Evolutionary conservation across 106 monocot genomes (phyloP).

Genomic region (Alisma plantagoaquatica): DNA sequence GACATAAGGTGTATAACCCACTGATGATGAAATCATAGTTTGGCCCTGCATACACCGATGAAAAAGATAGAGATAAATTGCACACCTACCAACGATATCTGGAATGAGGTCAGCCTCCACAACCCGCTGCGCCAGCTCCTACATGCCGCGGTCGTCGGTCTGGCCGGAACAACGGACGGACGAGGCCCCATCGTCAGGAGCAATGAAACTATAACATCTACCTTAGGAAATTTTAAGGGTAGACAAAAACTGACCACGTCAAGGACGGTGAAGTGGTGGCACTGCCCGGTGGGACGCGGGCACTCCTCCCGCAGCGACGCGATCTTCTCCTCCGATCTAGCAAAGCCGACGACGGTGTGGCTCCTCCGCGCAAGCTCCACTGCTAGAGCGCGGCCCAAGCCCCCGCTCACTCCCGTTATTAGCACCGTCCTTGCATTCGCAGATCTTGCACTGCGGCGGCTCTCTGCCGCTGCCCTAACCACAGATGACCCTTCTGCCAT

Average conservation of each 20-base stretch:
- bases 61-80: no score
- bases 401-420: conserved; percentile 77
- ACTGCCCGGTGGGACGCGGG: no score
- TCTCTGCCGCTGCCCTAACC: conserved; percentile 1
- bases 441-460: no score
- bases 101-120: conserved; percentile 37
- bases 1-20: no score
- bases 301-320: conserved; percentile 37
- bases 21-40: no score
- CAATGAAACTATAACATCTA: background rate
- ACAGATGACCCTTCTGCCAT: no score
- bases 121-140: conserved; percentile 47
- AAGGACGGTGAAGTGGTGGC: conserved; percentile 42
- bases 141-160: conserved; percentile 46
- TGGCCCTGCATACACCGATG: no score
- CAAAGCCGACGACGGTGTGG: conserved; percentile 67
- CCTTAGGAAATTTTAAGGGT: no score
- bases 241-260: conserved; percentile 69
- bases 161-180: no score
- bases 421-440: conserved; percentile 44
- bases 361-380: conserved; percentile 65
- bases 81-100: conserved; percentile 67
- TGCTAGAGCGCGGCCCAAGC: conserved; percentile 56
- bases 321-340: conserved; percentile 51
- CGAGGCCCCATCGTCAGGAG: no score